Conservation (phyloP, 768 basidiomycete species). For the Imleria badia region DNA sequence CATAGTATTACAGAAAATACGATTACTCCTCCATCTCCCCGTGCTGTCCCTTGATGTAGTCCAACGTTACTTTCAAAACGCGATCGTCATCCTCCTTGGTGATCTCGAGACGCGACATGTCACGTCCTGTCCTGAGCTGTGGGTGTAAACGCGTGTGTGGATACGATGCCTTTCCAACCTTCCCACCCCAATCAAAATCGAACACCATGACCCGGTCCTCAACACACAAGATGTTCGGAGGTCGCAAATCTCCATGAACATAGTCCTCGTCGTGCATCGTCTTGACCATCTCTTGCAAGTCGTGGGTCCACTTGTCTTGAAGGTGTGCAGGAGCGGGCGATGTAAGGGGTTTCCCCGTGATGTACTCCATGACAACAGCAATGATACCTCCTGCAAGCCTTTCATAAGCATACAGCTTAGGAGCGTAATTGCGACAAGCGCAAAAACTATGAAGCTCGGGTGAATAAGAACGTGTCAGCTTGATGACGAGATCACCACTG, state of each 20-base stretch:
- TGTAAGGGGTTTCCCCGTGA: not conserved
- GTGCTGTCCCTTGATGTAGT: too few species aligned
- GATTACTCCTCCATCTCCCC: too few species aligned
- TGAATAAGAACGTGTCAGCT: not conserved
- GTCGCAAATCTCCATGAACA: not conserved
- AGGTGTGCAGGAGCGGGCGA: not conserved
- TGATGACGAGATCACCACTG: not conserved
- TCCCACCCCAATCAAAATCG: too few species aligned
- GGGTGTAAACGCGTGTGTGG: too few species aligned
- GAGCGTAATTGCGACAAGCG: not conserved
- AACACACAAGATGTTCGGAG: not conserved
- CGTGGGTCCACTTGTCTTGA: not conserved
- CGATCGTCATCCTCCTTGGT: too few species aligned
- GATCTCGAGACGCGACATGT: too few species aligned
- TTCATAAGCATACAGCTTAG: not conserved
- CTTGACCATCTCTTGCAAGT: not conserved
- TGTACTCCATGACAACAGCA: not conserved
- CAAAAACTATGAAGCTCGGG: not conserved
- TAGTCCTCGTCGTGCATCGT: not conserved
- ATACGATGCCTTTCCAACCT: too few species aligned
- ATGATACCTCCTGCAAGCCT: not conserved
- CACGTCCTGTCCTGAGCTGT: too few species aligned
- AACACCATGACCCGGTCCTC: too few species aligned
- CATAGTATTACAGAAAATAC: too few species aligned
- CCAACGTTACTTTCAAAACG: too few species aligned